Evolutionary conservation across 1,284 basidiomycete genomes (phyloP).

Genomic region (Amylostereum chailletii): DNA sequence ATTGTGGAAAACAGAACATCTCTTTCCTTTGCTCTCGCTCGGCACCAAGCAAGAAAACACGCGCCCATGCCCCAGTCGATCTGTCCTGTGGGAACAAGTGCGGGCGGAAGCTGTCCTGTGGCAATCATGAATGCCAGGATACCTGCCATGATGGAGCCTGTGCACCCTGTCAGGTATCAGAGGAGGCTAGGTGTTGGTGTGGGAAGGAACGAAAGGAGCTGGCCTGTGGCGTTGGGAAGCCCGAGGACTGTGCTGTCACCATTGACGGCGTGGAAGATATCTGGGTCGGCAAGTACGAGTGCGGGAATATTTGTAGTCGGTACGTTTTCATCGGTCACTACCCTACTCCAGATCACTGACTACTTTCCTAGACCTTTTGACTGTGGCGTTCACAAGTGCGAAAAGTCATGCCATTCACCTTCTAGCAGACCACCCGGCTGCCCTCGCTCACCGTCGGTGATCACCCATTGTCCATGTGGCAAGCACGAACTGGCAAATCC

Average conservation of each 20-base stretch:
- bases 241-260: constrained; percentile 19
- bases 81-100: constrained; percentile 68
- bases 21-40: constrained; percentile 58
- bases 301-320: constrained; percentile 56
- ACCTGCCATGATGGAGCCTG: constrained; percentile 74
- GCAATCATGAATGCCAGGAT: constrained; percentile 55
- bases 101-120: constrained; percentile 49
- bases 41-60: constrained; percentile 19
- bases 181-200: constrained; percentile 66
- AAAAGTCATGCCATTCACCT: constrained; percentile 67
- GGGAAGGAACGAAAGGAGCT: constrained; percentile 57
- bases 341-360: not conserved
- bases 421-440: constrained; percentile 50
- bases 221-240: constrained; percentile 54
- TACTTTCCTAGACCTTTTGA: constrained; percentile 50
- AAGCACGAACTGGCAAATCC: constrained; percentile 43
- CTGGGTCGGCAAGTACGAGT: constrained; percentile 70
- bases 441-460: constrained; percentile 59
- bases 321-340: constrained; percentile 18
- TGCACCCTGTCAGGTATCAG: constrained; percentile 46
- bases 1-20: constrained; percentile 53
- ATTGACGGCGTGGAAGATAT: constrained; percentile 25
- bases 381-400: constrained; percentile 69
- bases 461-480: constrained; percentile 79
- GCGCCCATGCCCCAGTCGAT: constrained; percentile 22